A percentile compares a stretch with the other conserved stretches of the same genome.
These are phyloP conservation scores for Exophiala sp. DNA, from an alignment of 2,329 filamentous ascomycete genomes.

Conservation along the genomic window DNA sequence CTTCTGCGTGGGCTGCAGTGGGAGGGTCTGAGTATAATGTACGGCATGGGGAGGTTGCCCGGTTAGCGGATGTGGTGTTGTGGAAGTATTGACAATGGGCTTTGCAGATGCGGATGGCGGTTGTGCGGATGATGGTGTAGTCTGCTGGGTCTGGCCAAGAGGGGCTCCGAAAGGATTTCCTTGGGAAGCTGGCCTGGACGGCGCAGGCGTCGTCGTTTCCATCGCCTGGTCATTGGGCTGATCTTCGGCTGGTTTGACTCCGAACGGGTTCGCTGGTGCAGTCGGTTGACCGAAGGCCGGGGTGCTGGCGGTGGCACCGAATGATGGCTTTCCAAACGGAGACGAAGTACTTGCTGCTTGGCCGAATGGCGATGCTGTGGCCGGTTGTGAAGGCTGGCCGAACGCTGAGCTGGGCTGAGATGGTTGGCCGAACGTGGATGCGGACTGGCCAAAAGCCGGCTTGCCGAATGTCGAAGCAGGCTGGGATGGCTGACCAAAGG, in stretches of 20 bases:
- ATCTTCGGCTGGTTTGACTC: constrained; percentile 33
- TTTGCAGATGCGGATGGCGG: constrained; percentile 4
- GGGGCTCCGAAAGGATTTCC: constrained; percentile 21
- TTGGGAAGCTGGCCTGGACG: constrained; percentile 32
- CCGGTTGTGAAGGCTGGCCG: constrained; percentile 16
- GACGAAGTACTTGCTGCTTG: constrained; percentile 14
- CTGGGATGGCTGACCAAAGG: constrained; percentile 15
- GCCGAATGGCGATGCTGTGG: constrained; percentile 23
- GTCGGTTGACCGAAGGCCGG: constrained; percentile 37
- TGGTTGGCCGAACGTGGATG: constrained; percentile 24
- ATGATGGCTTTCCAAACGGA: constrained; percentile 36
- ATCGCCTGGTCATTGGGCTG: constrained; percentile 18
- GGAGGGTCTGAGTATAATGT: constrained; percentile 30
- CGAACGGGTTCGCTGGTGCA: constrained; percentile 36
- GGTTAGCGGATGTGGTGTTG: constrained; percentile 23
- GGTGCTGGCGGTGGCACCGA: constrained; percentile 29
- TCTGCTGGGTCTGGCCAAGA: constrained; percentile 26
- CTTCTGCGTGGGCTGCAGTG: constrained; percentile 35
- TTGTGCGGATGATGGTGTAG: constrained; percentile 6
- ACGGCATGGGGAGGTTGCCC: constrained; percentile 21
- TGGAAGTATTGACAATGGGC: constrained; percentile 17
- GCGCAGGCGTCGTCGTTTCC: constrained; percentile 31
- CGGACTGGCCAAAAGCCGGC: constrained; percentile 20
- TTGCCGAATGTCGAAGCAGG: constrained; percentile 6
- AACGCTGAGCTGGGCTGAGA: constrained; percentile 13